Evolutionary conservation across 139 green algal genomes (phyloP).

Genomic region (Gonium pectorale): DNA sequence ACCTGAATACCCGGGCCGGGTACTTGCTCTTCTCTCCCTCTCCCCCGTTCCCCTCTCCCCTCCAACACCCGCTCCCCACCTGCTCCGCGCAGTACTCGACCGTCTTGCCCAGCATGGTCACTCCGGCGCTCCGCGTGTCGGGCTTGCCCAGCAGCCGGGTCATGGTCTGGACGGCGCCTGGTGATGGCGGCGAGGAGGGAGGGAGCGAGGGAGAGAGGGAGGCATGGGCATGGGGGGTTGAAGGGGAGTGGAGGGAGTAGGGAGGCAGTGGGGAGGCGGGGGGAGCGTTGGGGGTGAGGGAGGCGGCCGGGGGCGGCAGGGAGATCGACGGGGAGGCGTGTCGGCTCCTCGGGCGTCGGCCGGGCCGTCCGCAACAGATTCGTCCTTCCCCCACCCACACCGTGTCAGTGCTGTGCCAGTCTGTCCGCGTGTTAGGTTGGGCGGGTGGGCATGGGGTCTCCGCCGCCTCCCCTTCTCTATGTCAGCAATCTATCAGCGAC

Average conservation of each 20-base stretch:
- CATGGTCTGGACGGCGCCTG: slow-evolving; percentile 72
- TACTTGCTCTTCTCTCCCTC: too few species aligned
- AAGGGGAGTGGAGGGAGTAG: neutral
- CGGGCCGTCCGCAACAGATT: too few species aligned
- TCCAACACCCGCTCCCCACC: neutral
- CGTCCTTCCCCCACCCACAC: too few species aligned
- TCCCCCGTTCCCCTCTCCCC: neutral
- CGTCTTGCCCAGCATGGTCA: slow-evolving; percentile 85
- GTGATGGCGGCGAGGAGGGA: neutral
- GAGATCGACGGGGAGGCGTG: too few species aligned
- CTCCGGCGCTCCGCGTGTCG: slow-evolving; percentile 68
- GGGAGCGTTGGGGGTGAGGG: neutral
- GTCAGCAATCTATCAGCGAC: too few species aligned
- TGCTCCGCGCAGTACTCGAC: slow-evolving; percentile 69
- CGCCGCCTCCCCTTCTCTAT: too few species aligned
- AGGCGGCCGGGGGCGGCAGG: too few species aligned
- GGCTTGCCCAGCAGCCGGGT: slow-evolving; percentile 66
- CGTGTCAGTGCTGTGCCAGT: too few species aligned
- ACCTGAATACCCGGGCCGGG: too few species aligned
- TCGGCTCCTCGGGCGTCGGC: too few species aligned
- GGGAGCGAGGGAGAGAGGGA: neutral
- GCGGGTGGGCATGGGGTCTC: too few species aligned
- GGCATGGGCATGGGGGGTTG: neutral
- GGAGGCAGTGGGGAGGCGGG: neutral
- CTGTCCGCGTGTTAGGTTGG: too few species aligned